Percentiles rank a stretch among this genome's conserved stretches.
Evolutionary conservation across 116 monocot species (phyloP).

Genomic region (Papilionanthe hybrid): DNA sequence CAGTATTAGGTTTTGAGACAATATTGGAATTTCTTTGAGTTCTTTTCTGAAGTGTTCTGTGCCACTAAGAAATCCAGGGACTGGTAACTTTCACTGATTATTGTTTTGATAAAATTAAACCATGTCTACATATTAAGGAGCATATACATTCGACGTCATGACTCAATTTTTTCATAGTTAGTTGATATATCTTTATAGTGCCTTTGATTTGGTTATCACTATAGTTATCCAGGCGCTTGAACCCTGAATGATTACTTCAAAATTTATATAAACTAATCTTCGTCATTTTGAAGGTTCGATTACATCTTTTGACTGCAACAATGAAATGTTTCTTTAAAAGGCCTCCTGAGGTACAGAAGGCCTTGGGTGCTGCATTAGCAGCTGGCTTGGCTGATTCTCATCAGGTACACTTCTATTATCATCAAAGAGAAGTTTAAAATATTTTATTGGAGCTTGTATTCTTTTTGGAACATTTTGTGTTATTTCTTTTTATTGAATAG

Average conservation of each 20-base stretch:
- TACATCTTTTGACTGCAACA: slow-evolving; percentile 92
- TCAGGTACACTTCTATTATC: slow-evolving; percentile 38
- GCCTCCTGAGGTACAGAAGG: slow-evolving; percentile 91
- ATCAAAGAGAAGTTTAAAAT: background rate
- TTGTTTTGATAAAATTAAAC: background rate
- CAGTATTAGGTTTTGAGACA: background rate
- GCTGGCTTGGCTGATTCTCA: slow-evolving; percentile 88
- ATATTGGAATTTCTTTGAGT: background rate
- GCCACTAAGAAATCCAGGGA: background rate
- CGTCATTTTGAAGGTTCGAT: slow-evolving; percentile 61
- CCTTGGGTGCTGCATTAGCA: slow-evolving; percentile 77
- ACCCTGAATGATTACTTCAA: background rate
- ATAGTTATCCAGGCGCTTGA: background rate
- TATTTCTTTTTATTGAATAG: slow-evolving; percentile 17
- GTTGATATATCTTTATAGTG: background rate
- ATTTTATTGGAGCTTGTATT: background rate
- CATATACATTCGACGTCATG: background rate
- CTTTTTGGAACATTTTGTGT: background rate
- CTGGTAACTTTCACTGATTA: background rate
- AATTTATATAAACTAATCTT: background rate
- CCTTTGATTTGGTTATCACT: background rate
- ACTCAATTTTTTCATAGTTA: background rate
- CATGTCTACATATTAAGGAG: background rate
- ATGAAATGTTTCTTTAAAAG: slow-evolving; percentile 98
- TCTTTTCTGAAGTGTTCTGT: background rate